Evolutionary conservation across 2,329 filamentous ascomycete species (phyloP).

Genomic region (Penicillium digitatum): DNA sequence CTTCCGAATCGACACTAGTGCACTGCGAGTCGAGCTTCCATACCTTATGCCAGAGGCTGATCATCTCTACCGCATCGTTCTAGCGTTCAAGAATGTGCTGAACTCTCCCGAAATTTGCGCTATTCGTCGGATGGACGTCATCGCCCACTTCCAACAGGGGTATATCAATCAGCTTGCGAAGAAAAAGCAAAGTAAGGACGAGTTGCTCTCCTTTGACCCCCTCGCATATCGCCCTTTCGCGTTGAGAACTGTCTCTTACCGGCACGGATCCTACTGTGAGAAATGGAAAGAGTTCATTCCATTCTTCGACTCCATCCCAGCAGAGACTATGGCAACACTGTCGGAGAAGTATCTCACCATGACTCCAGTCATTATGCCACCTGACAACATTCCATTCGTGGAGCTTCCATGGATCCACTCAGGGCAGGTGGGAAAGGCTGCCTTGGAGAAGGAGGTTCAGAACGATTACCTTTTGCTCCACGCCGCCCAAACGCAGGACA

Average conservation of each 20-base stretch:
- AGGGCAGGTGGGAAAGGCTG: constrained; percentile 10
- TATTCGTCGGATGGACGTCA: constrained; percentile 23
- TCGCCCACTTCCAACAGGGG: constrained; percentile 29
- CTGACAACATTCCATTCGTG: constrained; percentile 12
- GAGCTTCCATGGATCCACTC: constrained; percentile 28
- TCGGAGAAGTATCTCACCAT: constrained; percentile 37
- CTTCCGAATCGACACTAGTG: constrained; percentile 26
- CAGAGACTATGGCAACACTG: constrained; percentile 29
- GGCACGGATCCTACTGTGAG: constrained; percentile 20
- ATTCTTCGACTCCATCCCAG: constrained; percentile 29
- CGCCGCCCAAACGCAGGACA: constrained; percentile 29
- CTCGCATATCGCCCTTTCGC: constrained; percentile 31
- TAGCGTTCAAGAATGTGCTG: constrained; percentile 33
- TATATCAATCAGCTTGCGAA: constrained; percentile 26
- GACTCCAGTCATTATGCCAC: constrained; percentile 14
- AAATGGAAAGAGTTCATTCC: constrained; percentile 33
- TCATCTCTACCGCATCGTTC: constrained; percentile 35
- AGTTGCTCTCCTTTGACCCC: constrained; percentile 23
- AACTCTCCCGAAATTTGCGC: constrained; percentile 28
- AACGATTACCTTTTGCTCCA: too few relatives aligned
- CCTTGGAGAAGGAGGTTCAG: neutral
- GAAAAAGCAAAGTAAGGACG: constrained; percentile 11
- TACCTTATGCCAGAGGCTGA: constrained; percentile 32
- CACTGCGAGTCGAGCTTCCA: constrained; percentile 12
- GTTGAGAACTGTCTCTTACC: constrained; percentile 21